These are phyloP conservation scores for Mucor lusitanicus DNA, from an alignment of 371 early-diverging fungal genomes.

Conservation along the genomic window DNA sequence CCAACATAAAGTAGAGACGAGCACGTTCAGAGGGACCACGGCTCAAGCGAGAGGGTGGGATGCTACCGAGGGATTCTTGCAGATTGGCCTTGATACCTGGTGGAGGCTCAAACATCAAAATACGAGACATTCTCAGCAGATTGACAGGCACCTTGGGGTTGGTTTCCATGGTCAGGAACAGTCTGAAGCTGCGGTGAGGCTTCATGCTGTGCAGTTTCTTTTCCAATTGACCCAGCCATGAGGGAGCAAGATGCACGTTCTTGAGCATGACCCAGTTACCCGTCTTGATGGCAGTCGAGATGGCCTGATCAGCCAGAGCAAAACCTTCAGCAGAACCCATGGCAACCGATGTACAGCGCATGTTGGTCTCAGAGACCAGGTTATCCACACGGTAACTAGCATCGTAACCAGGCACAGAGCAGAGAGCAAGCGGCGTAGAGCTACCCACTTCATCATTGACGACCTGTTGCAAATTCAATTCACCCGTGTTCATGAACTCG, in stretches of 20 bases:
- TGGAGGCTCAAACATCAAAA: slow-evolving; percentile 95
- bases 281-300: slow-evolving; percentile 77
- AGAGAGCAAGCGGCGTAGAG: slow-evolving; percentile 86
- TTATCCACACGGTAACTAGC: slow-evolving; percentile 95
- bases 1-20: slow-evolving; percentile 91
- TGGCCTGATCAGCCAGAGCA: slow-evolving; percentile 88
- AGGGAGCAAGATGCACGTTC: slow-evolving; percentile 94
- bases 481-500: slow-evolving; percentile 60
- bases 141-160: slow-evolving; percentile 95
- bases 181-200: slow-evolving; percentile 82
- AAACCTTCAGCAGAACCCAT: slow-evolving; percentile 98
- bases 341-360: slow-evolving; percentile 81
- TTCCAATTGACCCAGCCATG: slow-evolving; percentile 95
- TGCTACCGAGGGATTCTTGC: slow-evolving; percentile 77
- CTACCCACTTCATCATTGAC: slow-evolving; percentile 76
- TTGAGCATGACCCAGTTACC: slow-evolving; percentile 97
- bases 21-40: slow-evolving; percentile 87
- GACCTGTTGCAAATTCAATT: slow-evolving; percentile 72
- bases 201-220: slow-evolving; percentile 90
- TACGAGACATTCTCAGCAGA: slow-evolving; percentile 86
- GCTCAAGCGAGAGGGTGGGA: slow-evolving; percentile 58
- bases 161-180: slow-evolving; percentile 98
- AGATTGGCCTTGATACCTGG: slow-evolving; percentile 96
- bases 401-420: slow-evolving; percentile 95
- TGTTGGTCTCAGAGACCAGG: slow-evolving; percentile 73